Conservation (phyloP, 805 yeast species). For the Candida adriatica region DNA sequence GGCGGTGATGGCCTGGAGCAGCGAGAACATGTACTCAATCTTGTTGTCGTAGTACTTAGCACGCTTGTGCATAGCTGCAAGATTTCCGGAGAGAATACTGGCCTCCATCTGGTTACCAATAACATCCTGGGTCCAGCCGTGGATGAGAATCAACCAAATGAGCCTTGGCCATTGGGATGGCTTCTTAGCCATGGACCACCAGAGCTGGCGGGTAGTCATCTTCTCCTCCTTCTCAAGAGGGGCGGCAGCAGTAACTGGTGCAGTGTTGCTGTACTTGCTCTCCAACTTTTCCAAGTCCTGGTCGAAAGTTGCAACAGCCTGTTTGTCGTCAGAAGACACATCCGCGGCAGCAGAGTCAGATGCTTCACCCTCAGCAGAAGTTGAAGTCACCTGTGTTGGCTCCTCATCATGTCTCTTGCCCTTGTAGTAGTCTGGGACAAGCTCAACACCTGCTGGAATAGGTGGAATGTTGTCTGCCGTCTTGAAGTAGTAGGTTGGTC, state of each 20-base stretch:
- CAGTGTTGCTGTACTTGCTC: constrained; percentile 10
- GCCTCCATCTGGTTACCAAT: constrained; percentile 38
- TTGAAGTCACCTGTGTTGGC: background rate
- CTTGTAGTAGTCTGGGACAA: constrained; percentile 57
- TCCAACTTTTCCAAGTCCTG: constrained; percentile 18
- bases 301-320: constrained; percentile 14
- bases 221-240: constrained; percentile 19
- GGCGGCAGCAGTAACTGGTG: background rate
- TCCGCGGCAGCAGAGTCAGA: constrained; percentile 2
- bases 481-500: constrained; percentile 50
- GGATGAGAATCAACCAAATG: constrained; percentile 40
- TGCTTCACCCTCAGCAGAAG: constrained; percentile 4
- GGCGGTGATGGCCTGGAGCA: constrained; percentile 67
- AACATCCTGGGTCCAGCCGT: constrained; percentile 63
- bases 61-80: constrained; percentile 43
- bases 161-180: constrained; percentile 52
- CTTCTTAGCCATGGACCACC: constrained; percentile 33
- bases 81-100: constrained; percentile 38
- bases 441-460: constrained; percentile 48
- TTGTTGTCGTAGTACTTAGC: constrained; percentile 67
- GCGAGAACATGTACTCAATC: constrained; percentile 59
- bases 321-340: constrained; percentile 17
- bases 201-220: constrained; percentile 31
- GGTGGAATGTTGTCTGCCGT: constrained; percentile 58
- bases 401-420: constrained; percentile 41